Conservation (phyloP, 2,329 filamentous ascomycete genomes). For the Coniella vitis region DNA sequence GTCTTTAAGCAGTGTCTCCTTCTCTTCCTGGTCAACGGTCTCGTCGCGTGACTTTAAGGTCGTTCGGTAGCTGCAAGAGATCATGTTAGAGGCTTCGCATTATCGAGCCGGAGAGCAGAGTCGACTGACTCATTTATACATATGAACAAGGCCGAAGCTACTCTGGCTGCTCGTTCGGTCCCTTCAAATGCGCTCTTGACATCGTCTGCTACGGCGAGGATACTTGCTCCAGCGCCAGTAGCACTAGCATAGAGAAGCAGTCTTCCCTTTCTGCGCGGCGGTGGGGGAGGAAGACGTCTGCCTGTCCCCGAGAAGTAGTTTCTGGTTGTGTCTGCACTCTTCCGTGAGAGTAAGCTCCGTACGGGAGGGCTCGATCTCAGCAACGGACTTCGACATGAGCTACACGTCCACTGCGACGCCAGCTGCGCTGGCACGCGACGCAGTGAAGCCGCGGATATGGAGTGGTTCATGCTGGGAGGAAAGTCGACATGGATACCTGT, state of each 20-base stretch:
- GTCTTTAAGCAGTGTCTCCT: constrained; percentile 61
- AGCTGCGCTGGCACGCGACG: constrained; percentile 9
- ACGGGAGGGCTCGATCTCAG: neutral
- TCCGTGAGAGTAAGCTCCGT: neutral
- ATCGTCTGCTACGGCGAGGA: constrained; percentile 56
- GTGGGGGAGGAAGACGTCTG: neutral
- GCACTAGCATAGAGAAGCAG: constrained; percentile 46
- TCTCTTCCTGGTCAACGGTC: constrained; percentile 55
- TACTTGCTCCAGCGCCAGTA: constrained; percentile 40
- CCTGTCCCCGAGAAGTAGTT: constrained; percentile 5
- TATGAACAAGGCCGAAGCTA: constrained; percentile 65
- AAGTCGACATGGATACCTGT: neutral
- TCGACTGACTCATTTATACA: constrained; percentile 76
- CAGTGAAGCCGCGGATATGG: constrained; percentile 9
- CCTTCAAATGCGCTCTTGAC: constrained; percentile 71
- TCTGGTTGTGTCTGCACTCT: constrained; percentile 1
- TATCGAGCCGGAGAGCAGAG: neutral
- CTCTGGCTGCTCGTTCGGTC: constrained; percentile 69
- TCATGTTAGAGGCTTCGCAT: constrained; percentile 9
- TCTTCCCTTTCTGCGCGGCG: constrained; percentile 19
- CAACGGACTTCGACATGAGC: constrained; percentile 9
- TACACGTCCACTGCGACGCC: constrained; percentile 11
- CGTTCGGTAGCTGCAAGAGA: constrained; percentile 67
- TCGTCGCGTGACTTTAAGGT: constrained; percentile 67
- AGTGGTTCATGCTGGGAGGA: constrained; percentile 11